A percentile compares a stretch with the other conserved stretches of the same genome.
phyloP scores from a whole-genome alignment of 768 basidiomycete species.

The Roridomyces roridus region DNA sequence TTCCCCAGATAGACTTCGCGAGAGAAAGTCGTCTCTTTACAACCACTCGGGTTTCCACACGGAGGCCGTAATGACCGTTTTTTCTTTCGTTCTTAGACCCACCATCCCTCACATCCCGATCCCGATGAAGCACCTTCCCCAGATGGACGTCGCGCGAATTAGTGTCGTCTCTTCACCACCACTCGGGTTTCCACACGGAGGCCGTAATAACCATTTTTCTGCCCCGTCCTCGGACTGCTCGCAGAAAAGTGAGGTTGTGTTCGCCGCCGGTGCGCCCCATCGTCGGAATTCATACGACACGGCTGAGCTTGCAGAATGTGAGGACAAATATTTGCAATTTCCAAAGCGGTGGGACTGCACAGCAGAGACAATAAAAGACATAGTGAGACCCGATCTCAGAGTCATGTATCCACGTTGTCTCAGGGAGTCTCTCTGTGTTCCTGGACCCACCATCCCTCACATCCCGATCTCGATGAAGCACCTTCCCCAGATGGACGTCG shows the following conservation, averaged over 20 bases:
- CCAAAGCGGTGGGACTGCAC: too few species aligned
- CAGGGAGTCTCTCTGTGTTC: constrained; percentile 7
- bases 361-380: too few species aligned
- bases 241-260: constrained; percentile 30
- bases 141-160: not conserved
- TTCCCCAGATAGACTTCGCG: not conserved
- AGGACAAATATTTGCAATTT: too few species aligned
- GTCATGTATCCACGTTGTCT: too few species aligned
- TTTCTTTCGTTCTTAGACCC: constrained; percentile 27
- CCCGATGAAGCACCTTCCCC: constrained; percentile 3
- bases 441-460: constrained; percentile 20
- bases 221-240: constrained; percentile 77
- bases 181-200: constrained; percentile 6
- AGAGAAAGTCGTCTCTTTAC: not conserved
- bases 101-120: constrained; percentile 5
- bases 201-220: constrained; percentile 48
- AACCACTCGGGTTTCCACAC: constrained; percentile 14
- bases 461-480: not conserved
- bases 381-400: too few species aligned
- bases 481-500: constrained; percentile 1
- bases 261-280: constrained; percentile 53
- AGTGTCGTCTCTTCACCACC: not conserved
- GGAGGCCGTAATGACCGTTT: too few species aligned
- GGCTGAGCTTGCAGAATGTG: constrained; percentile 37
- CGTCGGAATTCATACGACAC: constrained; percentile 96